phyloP scores from a whole-genome alignment of 1,284 basidiomycete species.

The Pseudozyma flocculosa region DNA sequence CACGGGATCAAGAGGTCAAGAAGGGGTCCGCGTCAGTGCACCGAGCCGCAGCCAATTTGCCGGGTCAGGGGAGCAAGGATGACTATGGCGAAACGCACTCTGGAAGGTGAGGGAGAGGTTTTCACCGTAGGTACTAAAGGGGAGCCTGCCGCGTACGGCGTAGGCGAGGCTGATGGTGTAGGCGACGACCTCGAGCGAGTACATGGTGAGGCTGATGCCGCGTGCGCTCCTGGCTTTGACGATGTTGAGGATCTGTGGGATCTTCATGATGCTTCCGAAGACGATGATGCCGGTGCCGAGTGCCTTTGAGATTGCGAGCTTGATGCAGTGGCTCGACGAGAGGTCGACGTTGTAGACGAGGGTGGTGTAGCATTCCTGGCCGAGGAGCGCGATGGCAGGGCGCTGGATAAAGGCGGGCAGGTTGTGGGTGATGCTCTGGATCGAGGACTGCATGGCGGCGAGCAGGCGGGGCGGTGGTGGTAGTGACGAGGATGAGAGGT shows the following conservation, averaged over 20 bases:
- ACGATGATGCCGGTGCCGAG: slow-evolving; percentile 89
- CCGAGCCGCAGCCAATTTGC: no score
- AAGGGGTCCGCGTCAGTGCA: no score
- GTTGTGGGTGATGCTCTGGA: slow-evolving; percentile 60
- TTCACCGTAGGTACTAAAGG: slow-evolving; percentile 87
- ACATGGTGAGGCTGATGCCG: slow-evolving; percentile 69
- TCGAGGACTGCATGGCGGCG: slow-evolving; percentile 60
- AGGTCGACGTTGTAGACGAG: slow-evolving; percentile 86
- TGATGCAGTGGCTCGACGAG: slow-evolving; percentile 80
- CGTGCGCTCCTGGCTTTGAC: slow-evolving; percentile 69
- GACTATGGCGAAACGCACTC: slow-evolving; percentile 32
- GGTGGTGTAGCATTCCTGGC: slow-evolving; percentile 79
- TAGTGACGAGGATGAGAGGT: no score
- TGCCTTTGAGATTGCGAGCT: slow-evolving; percentile 86
- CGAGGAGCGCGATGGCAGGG: slow-evolving; percentile 77
- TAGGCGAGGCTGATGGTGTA: slow-evolving; percentile 83
- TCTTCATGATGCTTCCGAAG: slow-evolving; percentile 91
- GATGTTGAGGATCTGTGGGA: slow-evolving; percentile 75
- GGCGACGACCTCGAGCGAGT: slow-evolving; percentile 70
- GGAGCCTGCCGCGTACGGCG: slow-evolving; percentile 76
- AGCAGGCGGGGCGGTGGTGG: background rate
- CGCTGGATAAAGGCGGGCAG: slow-evolving; percentile 79
- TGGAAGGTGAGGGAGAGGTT: slow-evolving; percentile 56
- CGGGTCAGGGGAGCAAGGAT: no score
- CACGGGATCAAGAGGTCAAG: no score